Conservation (phyloP, 179 eudicot genomes). For the Silene coronaria region DNA sequence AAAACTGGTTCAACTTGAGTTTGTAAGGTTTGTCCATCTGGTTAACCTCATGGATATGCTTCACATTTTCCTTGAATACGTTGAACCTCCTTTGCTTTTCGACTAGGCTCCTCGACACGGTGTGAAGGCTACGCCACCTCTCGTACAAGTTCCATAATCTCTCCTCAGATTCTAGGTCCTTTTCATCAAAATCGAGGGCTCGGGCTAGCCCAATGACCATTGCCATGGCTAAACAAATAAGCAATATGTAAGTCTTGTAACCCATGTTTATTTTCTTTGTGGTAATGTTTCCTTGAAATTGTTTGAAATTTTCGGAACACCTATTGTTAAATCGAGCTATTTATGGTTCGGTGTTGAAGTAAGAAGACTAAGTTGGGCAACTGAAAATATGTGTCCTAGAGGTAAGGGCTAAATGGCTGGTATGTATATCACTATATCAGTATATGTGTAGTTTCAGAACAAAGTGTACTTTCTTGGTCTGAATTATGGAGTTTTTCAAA, state of each 20-base stretch:
- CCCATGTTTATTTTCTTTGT: slow-evolving; percentile 27
- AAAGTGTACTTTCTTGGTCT: slow-evolving; percentile 11
- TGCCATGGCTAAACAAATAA: slow-evolving; percentile 45
- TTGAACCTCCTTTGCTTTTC: slow-evolving; percentile 70
- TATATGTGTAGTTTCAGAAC: slow-evolving; percentile 1
- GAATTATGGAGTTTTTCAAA: slow-evolving; percentile 1
- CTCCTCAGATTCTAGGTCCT: slow-evolving; percentile 71
- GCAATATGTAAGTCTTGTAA: slow-evolving; percentile 29
- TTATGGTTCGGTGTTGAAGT: slow-evolving; percentile 30
- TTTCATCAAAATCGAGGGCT: slow-evolving; percentile 55
- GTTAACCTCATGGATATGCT: slow-evolving; percentile 48
- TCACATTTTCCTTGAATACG: slow-evolving; percentile 78
- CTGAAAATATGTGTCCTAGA: slow-evolving; percentile 35
- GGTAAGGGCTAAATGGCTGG: slow-evolving; percentile 26
- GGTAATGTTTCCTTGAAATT: not conserved
- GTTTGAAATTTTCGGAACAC: not conserved
- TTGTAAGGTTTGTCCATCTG: slow-evolving; percentile 69
- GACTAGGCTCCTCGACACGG: slow-evolving; percentile 53
- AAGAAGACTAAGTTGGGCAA: slow-evolving; percentile 7
- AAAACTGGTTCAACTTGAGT: slow-evolving; percentile 68
- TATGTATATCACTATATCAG: no score
- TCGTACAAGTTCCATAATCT: slow-evolving; percentile 66
- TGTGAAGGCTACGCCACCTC: slow-evolving; percentile 90
- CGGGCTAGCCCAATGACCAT: slow-evolving; percentile 34
- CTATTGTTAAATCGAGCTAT: slow-evolving; percentile 9